Evolutionary conservation across 2,329 filamentous ascomycete species (phyloP).

Genomic region (Raffaelea ambrosiae): DNA sequence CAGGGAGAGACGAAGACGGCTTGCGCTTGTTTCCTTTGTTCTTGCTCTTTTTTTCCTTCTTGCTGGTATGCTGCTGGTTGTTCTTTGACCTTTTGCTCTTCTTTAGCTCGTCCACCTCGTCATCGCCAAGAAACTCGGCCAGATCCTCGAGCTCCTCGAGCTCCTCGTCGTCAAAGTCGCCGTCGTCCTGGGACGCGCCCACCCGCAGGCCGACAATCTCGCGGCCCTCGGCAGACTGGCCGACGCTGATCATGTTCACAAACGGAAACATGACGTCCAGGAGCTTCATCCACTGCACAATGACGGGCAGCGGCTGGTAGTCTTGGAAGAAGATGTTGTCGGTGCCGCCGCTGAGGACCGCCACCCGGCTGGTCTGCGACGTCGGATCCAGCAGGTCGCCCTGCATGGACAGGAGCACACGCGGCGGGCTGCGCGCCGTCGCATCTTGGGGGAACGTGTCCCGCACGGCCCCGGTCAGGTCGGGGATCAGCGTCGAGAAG

Average conservation of each 20-base stretch:
- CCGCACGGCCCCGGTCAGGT: slow-evolving; percentile 69
- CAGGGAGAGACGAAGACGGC: background rate
- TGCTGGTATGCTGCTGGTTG: background rate
- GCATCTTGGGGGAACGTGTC: slow-evolving; percentile 55
- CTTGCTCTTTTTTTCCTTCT: background rate
- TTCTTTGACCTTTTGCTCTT: slow-evolving; percentile 1
- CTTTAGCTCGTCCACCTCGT: background rate
- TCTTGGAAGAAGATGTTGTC: slow-evolving; percentile 83
- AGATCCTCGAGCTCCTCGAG: slow-evolving; percentile 3
- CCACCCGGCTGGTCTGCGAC: slow-evolving; percentile 20
- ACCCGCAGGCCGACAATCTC: slow-evolving; percentile 77
- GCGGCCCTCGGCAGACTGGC: slow-evolving; percentile 79
- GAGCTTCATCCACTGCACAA: slow-evolving; percentile 68
- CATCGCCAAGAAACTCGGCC: background rate
- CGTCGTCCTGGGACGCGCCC: slow-evolving; percentile 29
- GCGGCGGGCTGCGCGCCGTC: background rate
- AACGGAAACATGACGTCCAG: slow-evolving; percentile 81
- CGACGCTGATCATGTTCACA: slow-evolving; percentile 63
- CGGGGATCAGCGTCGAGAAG: slow-evolving; percentile 68
- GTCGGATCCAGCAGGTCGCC: slow-evolving; percentile 14
- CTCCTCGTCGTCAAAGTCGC: background rate
- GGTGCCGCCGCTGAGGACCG: slow-evolving; percentile 22
- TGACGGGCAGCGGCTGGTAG: slow-evolving; percentile 78
- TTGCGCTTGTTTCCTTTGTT: background rate
- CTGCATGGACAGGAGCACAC: background rate